Conservation (phyloP, 805 yeast species). For the Hanseniaspora hatyaiensis region DNA sequence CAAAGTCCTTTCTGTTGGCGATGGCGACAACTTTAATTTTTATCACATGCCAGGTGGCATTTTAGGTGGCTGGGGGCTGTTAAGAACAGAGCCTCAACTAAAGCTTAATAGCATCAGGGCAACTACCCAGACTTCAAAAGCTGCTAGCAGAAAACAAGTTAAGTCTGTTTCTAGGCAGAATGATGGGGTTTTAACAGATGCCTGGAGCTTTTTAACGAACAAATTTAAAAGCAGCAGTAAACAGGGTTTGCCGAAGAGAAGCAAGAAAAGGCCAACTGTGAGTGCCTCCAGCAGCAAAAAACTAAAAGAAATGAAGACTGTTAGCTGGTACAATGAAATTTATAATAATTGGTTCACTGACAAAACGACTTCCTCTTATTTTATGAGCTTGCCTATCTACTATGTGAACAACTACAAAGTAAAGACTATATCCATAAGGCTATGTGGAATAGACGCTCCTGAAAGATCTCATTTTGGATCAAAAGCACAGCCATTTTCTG, state of each 20-base stretch:
- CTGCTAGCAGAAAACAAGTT: too few relatives aligned
- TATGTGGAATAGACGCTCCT: constrained; percentile 95
- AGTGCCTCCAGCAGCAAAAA: not conserved
- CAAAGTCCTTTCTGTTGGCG: constrained; percentile 80
- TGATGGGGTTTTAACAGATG: not conserved
- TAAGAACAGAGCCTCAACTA: constrained; percentile 51
- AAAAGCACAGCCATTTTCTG: constrained; percentile 78
- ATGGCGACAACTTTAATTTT: constrained; percentile 87
- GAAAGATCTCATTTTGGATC: constrained; percentile 90
- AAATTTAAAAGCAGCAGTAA: too few relatives aligned
- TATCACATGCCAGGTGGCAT: constrained; percentile 90
- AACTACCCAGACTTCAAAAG: not conserved
- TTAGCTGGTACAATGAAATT: not conserved
- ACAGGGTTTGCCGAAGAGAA: not conserved
- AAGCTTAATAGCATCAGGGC: constrained; percentile 25
- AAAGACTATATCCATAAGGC: constrained; percentile 61
- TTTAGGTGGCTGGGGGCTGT: constrained; percentile 88
- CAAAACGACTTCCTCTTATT: constrained; percentile 21
- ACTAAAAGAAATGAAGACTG: not conserved
- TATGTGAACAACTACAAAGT: constrained; percentile 26
- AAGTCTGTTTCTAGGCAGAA: not conserved
- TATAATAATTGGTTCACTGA: constrained; percentile 12
- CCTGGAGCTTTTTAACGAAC: constrained; percentile 1
- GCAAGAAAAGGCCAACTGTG: not conserved
- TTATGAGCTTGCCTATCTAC: constrained; percentile 23